Percentiles rank a stretch among this genome's conserved stretches.
Conservation (phyloP, 305 asterid genomes). For the Fraxinus xanthoxyloides region DNA sequence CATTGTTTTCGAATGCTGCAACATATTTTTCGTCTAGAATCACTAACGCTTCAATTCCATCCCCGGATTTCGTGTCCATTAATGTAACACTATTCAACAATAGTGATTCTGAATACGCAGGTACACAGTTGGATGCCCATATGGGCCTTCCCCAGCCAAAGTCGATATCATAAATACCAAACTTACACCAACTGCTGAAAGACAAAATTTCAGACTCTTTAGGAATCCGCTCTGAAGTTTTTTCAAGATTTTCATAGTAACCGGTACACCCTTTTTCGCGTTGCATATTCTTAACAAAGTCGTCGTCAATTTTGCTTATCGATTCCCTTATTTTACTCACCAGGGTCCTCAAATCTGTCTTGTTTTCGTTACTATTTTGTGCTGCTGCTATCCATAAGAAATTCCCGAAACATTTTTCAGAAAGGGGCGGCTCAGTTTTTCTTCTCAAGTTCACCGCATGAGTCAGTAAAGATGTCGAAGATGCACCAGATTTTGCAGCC, state of each 20-base stretch:
- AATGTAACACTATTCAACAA: slow-evolving; percentile 21
- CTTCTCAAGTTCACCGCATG: slow-evolving; percentile 49
- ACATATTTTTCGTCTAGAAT: slow-evolving; percentile 31
- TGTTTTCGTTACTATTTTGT: neutral
- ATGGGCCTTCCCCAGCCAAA: slow-evolving; percentile 28
- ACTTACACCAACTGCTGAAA: slow-evolving; percentile 22
- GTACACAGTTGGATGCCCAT: slow-evolving; percentile 1
- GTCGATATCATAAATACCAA: slow-evolving; percentile 21
- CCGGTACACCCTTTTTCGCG: neutral
- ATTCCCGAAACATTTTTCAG: slow-evolving; percentile 29
- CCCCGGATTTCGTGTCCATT: slow-evolving; percentile 40
- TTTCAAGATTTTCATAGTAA: slow-evolving; percentile 8
- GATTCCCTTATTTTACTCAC: slow-evolving; percentile 3
- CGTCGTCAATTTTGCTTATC: neutral
- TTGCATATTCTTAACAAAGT: slow-evolving; percentile 7
- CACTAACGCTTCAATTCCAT: slow-evolving; percentile 46
- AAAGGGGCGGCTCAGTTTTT: slow-evolving; percentile 27
- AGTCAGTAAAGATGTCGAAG: slow-evolving; percentile 24
- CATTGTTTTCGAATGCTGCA: slow-evolving; percentile 26
- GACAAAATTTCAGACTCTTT: slow-evolving; percentile 12
- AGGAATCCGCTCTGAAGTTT: neutral
- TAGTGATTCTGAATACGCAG: neutral
- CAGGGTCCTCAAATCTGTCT: neutral
- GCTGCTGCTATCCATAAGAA: slow-evolving; percentile 20
- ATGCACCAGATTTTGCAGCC: slow-evolving; percentile 13